Evolutionary conservation across 2,329 filamentous ascomycete genomes (phyloP).

Genomic region (Epichloe typhina): DNA sequence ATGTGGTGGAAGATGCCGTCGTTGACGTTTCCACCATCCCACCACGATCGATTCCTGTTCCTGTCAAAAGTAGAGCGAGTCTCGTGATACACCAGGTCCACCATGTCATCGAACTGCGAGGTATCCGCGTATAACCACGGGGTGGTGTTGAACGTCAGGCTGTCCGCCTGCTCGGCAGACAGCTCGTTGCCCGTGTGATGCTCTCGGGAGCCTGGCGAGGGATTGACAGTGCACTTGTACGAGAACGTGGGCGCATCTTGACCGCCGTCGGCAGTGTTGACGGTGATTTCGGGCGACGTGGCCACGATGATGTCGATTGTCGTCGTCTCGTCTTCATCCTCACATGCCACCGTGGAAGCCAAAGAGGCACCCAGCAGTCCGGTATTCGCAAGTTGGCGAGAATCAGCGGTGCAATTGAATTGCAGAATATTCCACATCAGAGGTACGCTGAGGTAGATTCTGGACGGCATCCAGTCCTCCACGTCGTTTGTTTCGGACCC

Average conservation of each 20-base stretch:
- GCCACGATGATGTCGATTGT: constrained; percentile 37
- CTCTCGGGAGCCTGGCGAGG: constrained; percentile 13
- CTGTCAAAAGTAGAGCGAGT: constrained; percentile 14
- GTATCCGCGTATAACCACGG: constrained; percentile 31
- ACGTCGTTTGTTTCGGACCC: constrained; percentile 33
- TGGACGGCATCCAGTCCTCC: constrained; percentile 38
- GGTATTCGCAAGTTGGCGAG: constrained; percentile 20
- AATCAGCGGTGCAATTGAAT: constrained; percentile 28
- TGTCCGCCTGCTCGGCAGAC: constrained; percentile 20
- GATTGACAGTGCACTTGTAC: constrained; percentile 16
- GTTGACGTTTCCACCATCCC: constrained; percentile 26
- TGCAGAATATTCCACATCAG: constrained; percentile 40
- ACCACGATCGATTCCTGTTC: constrained; percentile 22
- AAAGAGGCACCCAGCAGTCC: constrained; percentile 31
- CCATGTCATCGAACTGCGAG: constrained; percentile 24
- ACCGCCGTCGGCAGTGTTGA: constrained; percentile 37
- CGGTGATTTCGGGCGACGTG: constrained; percentile 35
- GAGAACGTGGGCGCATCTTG: constrained; percentile 32
- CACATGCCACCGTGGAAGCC: constrained; percentile 15
- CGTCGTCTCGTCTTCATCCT: constrained; percentile 22
- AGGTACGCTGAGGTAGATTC: constrained; percentile 37
- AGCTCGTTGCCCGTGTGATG: constrained; percentile 15
- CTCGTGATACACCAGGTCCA: constrained; percentile 21
- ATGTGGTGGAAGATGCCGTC: constrained; percentile 26
- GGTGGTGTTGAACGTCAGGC: constrained; percentile 26